Base-by-base conservation (phyloP, 345 rosid species). In the Cardamine chenopodiifolia region DNA sequence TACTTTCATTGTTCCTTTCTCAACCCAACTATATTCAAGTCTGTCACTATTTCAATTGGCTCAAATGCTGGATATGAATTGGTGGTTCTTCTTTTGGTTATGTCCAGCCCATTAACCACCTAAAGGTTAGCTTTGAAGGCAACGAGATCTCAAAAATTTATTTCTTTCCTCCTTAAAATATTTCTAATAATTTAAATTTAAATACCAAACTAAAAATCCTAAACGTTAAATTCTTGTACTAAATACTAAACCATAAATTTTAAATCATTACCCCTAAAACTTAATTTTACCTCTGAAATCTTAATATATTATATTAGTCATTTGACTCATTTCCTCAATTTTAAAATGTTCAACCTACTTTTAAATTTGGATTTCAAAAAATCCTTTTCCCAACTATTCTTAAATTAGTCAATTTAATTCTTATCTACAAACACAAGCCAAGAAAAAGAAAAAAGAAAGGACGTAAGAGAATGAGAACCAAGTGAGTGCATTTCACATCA, bases 381-480 rank as follows among this genome's bases (percentile, higher is more conserved):
- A 35, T 9, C 6, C 0, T 35, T 35, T 42, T 25, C 12, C 5
- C 53, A 42, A 42, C 52, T 13, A 63, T 18, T 45, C 11, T 63
- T 26, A n/a, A n/a, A n/a, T 17, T 6, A 12, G 44, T 20, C 22
- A 45, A 29, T 2, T 8, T 12, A 39, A 13, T 8, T 31, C 40
- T 48, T 65, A 65, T 47, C 44, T 31, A 28, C 26, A 5, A 62
- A 40, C 39, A 45, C 17, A 26, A 15, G n/a, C 37, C 19, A 35
- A 8, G 3, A n/a, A 22, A 2, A 2, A 8, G 3, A 0, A 5
- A 20, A 34, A 5, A 39, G 15, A 61, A n/a, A n/a, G n/a, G n/a
- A n/a, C n/a, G n/a, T 67, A 67, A 10, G 35, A 35, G 49, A 67
- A 52, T 67, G 71, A 67, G 61, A 67, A 53, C 71, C 61, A 67